Evolutionary conservation across 2,329 filamentous ascomycete genomes (phyloP).

Genomic region (Aspergillus ustus): DNA sequence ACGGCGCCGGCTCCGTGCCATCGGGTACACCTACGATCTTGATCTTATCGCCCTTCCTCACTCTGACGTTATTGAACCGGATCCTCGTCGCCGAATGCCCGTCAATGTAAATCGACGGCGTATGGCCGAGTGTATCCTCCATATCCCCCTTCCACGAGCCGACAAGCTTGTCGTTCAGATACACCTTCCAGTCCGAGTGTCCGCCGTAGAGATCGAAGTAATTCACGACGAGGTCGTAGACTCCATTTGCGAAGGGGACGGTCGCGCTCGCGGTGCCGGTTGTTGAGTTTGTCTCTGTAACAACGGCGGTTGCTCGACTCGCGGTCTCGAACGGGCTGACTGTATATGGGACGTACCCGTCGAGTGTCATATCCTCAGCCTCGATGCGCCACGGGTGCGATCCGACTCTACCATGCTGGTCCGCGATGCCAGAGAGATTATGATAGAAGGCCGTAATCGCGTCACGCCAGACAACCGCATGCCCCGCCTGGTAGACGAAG

Average conservation of each 20-base stretch:
- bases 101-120: constrained; percentile 63
- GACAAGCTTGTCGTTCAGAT: constrained; percentile 57
- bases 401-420: constrained; percentile 60
- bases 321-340: constrained; percentile 66
- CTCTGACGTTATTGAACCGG: constrained; percentile 58
- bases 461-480: constrained; percentile 73
- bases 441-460: constrained; percentile 68
- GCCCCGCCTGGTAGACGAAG: constrained; percentile 69
- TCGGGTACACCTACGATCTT: constrained; percentile 62
- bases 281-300: constrained; percentile 59
- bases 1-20: constrained; percentile 65
- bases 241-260: constrained; percentile 56
- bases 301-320: constrained; percentile 59
- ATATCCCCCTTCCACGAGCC: constrained; percentile 64
- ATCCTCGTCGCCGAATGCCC: constrained; percentile 68
- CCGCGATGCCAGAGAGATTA: constrained; percentile 64
- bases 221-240: constrained; percentile 67
- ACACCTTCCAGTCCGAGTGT: constrained; percentile 59
- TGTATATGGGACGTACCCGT: constrained; percentile 59
- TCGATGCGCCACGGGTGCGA: constrained; percentile 69
- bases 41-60: constrained; percentile 58
- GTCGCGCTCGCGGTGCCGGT: constrained; percentile 54
- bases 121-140: constrained; percentile 64
- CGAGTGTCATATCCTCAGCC: constrained; percentile 67
- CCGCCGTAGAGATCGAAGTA: constrained; percentile 68